Base-by-base conservation (phyloP, 2,329 filamentous ascomycete genomes). In the Aspergillus ochraceoroseus region DNA sequence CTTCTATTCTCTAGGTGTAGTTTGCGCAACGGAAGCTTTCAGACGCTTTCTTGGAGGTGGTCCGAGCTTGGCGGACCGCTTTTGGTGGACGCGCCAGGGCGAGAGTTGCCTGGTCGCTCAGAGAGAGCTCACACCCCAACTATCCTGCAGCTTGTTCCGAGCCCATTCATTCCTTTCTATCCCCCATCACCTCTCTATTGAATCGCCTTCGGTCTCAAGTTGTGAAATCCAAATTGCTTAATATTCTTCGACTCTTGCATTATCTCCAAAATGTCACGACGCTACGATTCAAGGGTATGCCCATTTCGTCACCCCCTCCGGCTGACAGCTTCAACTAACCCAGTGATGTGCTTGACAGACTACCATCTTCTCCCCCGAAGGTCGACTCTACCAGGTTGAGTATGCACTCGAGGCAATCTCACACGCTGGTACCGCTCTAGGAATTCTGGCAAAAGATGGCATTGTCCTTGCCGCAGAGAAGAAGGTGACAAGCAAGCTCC, bases 331-430 rank as follows among this genome's bases (percentile, higher is more conserved):
- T 57, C 52, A 54, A 54, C 56, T 65, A 51, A 67, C 53, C 49
- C 58, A 48, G 65, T 57, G 51, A 57, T 56, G 53, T 47, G 55
- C 45, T 51, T 55, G 30, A 32, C 58, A 95, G 89, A 98, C 92
- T 58, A 98, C 92, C 66, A 98, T 98, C 79, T 98, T 98, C 82
- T 98, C 92, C 47, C 92, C 92, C 46, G 92, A 98, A 74, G 92
- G 92, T 52, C 89, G 92, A 63, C 80, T 98, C 47, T 98, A 98
- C 70, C 92, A 98, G 72, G 92, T 98, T 59, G 92, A 98, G 79
- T 98, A 98, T 77, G 94, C 92, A 17, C 80, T 98, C 37, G 92
- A 98, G 70, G 92, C 92, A 64, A 98, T 98, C 64, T 98, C 92
- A 54, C 92, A 98, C 61, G 92, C 92, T 55, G 92, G 92, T 57